Evolutionary conservation across 2,329 filamentous ascomycete species (phyloP).

Genomic region (Pseudocercospora macadamiae): DNA sequence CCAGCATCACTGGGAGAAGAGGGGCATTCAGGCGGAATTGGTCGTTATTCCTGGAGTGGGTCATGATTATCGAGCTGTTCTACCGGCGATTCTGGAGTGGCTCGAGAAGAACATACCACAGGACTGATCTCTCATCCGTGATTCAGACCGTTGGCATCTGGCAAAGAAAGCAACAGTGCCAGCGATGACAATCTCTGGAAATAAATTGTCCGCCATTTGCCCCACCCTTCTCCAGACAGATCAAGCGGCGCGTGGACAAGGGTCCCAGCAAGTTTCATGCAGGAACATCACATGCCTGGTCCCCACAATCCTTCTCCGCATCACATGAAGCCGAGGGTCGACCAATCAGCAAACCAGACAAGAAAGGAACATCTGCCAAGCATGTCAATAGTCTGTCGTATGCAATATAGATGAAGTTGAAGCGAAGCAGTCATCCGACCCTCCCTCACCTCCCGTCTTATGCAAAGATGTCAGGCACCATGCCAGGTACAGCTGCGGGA

Average conservation of each 20-base stretch:
- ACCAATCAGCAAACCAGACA: not conserved
- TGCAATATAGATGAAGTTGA: not conserved
- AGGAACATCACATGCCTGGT: not conserved
- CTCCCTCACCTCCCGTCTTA: not conserved
- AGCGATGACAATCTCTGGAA: too few relatives aligned
- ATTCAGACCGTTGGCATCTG: too few relatives aligned
- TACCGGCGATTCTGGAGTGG: slow-evolving; percentile 11
- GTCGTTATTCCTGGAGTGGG: slow-evolving; percentile 15
- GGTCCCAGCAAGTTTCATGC: not conserved
- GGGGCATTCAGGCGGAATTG: slow-evolving; percentile 15
- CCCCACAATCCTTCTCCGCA: not conserved
- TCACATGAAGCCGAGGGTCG: not conserved
- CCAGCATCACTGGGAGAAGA: slow-evolving; percentile 14
- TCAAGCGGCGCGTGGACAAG: not conserved
- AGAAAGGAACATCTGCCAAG: not conserved
- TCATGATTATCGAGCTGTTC: slow-evolving; percentile 11
- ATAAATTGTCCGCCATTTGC: too few relatives aligned
- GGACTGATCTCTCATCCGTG: too few relatives aligned
- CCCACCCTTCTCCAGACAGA: not conserved
- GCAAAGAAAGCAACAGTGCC: too few relatives aligned
- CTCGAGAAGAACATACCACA: not conserved
- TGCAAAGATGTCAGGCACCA: not conserved
- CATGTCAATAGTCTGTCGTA: not conserved
- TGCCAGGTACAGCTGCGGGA: not conserved
- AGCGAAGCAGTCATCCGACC: not conserved